Evolutionary conservation across 192 early-diverging fungal species (phyloP).

Genomic region (Coemansia reversa): DNA sequence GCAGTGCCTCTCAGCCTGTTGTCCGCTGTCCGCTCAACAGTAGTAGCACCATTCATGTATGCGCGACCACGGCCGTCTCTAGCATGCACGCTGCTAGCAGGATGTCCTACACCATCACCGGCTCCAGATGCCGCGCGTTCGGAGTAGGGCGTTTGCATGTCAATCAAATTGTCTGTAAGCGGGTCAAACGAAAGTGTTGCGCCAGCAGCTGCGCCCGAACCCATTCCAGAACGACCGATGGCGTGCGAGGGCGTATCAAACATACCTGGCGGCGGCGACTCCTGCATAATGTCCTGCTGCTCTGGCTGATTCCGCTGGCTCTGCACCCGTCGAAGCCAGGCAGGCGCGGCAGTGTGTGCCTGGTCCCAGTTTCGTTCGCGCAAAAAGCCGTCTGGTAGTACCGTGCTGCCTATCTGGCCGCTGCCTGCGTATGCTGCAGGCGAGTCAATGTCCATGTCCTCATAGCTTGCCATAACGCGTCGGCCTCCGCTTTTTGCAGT

Average conservation of each 20-base stretch:
- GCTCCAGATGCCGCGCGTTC: constrained; percentile 12
- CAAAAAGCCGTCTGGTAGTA: constrained; percentile 24
- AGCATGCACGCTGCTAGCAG: constrained; percentile 10
- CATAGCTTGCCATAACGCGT: neutral
- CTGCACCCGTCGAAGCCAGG: constrained; percentile 23
- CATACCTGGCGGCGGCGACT: constrained; percentile 31
- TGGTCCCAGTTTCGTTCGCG: constrained; percentile 31
- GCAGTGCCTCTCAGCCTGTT: constrained; percentile 1
- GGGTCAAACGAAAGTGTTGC: constrained; percentile 15
- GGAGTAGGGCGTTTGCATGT: constrained; percentile 17
- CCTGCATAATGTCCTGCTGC: constrained; percentile 13
- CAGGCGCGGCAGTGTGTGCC: constrained; percentile 13
- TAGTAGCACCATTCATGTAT: constrained; percentile 7
- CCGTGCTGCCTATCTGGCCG: constrained; percentile 6
- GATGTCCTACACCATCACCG: neutral
- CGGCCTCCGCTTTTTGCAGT: constrained; percentile 17
- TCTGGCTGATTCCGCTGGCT: constrained; percentile 11
- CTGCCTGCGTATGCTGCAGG: constrained; percentile 6
- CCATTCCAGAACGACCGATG: constrained; percentile 10
- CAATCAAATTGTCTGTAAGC: constrained; percentile 22
- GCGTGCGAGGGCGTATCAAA: constrained; percentile 28
- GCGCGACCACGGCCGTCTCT: constrained; percentile 9
- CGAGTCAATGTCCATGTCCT: constrained; percentile 34
- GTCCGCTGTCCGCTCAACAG: constrained; percentile 5
- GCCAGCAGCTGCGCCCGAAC: neutral